Percentiles rank a stretch among this genome's conserved stretches.
Evolutionary conservation across 202 grass and related monocot genomes (phyloP).

Genomic region (Schoenoplectus triqueter): DNA sequence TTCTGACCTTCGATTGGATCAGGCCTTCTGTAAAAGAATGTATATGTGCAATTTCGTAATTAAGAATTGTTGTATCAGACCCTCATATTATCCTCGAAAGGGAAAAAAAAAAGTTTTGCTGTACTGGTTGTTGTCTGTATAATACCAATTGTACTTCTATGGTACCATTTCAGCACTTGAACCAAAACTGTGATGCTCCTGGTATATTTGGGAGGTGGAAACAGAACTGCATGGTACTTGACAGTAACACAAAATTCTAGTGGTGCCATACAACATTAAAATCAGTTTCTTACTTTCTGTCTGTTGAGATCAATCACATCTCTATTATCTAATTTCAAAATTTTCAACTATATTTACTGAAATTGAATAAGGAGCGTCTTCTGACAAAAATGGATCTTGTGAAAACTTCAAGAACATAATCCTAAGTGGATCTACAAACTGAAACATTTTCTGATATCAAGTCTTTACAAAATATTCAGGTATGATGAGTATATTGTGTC

Average conservation of each 20-base stretch:
- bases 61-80: not conserved
- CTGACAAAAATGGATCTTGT: not conserved
- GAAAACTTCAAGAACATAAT: not conserved
- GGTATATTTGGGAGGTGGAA: not conserved
- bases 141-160: not conserved
- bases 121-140: not conserved
- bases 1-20: not conserved
- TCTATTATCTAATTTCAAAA: not conserved
- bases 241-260: not conserved
- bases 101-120: no score
- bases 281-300: not conserved
- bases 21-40: not conserved
- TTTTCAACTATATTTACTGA: not conserved
- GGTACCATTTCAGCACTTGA: not conserved
- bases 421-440: not conserved
- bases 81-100: no score
- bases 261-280: not conserved
- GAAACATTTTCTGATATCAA: constrained; percentile 3
- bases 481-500: constrained; percentile 78
- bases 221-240: not conserved
- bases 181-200: not conserved
- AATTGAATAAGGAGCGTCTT: not conserved
- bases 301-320: not conserved
- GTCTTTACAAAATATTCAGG: constrained; percentile 40
- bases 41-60: not conserved